Conservation (phyloP, 257 asterid species). For the Solanum appendiculatum region DNA sequence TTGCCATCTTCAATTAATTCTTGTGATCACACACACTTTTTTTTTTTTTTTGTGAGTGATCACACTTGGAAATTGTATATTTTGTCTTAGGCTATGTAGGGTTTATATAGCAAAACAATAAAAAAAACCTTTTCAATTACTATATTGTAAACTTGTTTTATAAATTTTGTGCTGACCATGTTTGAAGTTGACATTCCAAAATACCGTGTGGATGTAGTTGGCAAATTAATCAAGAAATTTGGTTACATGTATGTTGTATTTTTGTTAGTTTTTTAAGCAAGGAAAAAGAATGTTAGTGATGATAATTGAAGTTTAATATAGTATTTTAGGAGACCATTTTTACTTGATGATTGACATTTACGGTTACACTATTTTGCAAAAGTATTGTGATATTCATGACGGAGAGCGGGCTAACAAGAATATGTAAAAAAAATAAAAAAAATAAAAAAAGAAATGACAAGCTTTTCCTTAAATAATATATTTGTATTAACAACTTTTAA, state of each 20-base stretch:
- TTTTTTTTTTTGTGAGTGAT: background rate
- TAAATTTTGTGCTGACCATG: background rate
- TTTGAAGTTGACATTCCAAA: background rate
- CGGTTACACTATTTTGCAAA: background rate
- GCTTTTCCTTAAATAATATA: background rate
- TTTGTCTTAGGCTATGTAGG: background rate
- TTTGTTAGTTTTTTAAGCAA: background rate
- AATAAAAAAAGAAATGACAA: background rate
- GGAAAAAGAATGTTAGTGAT: background rate
- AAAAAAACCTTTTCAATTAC: background rate
- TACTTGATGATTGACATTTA: background rate
- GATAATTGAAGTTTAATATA: background rate
- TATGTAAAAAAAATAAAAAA: fast-evolving
- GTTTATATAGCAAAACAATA: background rate
- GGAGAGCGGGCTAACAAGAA: fast-evolving
- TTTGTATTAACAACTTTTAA: background rate
- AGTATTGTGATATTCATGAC: background rate
- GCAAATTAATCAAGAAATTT: background rate
- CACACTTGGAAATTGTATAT: background rate
- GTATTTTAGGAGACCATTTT: background rate
- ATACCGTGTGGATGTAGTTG: background rate
- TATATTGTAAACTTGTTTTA: background rate
- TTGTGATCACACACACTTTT: background rate
- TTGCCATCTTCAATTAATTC: background rate
- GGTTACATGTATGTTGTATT: background rate